phyloP scores from a whole-genome alignment of 441 rosid genomes.

The Corymbia citriodora region DNA sequence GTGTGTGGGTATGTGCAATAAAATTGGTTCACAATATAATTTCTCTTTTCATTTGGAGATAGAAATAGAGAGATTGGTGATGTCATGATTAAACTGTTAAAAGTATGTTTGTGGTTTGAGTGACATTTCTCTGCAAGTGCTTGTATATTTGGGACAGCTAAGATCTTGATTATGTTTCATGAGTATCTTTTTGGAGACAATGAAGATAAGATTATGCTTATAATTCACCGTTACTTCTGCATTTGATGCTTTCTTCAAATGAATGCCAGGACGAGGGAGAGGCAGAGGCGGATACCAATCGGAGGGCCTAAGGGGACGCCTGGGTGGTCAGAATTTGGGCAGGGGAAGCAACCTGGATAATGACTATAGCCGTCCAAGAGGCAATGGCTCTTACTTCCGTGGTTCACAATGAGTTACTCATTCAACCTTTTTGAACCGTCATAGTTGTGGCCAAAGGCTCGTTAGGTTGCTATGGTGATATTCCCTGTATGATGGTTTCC shows the following conservation, averaged over 20 bases:
- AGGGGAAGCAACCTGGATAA: slow-evolving; percentile 68
- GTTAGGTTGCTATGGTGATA: slow-evolving; percentile 11
- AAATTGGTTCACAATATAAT: background rate
- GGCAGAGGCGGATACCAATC: slow-evolving; percentile 70
- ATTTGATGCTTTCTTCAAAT: background rate
- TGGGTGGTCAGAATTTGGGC: slow-evolving; percentile 54
- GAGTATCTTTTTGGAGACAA: background rate
- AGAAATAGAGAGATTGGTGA: background rate
- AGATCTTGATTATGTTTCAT: background rate
- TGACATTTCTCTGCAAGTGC: background rate
- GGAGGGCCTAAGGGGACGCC: slow-evolving; percentile 70
- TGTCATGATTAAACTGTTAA: background rate
- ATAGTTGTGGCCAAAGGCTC: slow-evolving; percentile 2
- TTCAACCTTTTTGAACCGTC: background rate
- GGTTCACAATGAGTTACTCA: slow-evolving; percentile 31
- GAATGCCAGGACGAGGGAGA: slow-evolving; percentile 65
- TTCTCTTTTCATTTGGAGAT: background rate
- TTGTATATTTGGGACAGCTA: background rate
- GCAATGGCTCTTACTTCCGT: slow-evolving; percentile 72
- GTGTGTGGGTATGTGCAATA: background rate
- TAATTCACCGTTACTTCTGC: background rate
- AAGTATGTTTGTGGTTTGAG: background rate
- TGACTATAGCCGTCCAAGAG: slow-evolving; percentile 59
- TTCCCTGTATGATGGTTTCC: slow-evolving; percentile 8
- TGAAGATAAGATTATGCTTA: background rate